Base-by-base conservation (phyloP, 768 basidiomycete species). In the Calocera viscosa region DNA sequence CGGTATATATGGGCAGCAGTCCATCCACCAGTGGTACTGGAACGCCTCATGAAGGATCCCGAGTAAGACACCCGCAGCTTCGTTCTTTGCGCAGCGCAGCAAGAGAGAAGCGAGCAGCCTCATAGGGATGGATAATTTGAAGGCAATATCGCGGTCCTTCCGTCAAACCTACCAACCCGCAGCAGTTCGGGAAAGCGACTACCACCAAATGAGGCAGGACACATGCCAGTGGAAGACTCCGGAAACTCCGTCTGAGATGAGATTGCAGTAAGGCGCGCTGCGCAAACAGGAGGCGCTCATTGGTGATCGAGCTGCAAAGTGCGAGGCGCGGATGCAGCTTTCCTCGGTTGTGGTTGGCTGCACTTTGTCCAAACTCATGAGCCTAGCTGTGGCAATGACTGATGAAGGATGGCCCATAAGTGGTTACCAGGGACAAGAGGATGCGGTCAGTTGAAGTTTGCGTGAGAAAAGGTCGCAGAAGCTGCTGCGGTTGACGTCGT, bases 401-500 rank as follows among this genome's bases (percentile, higher is more conserved):
- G 43, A 47, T 47, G 24, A 47, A 7, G 7, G 43, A 47, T 47
- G 24, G 8, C 43, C 43, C 43, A 38, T 38, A 5, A 14, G 14
- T 38, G 14, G 35, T 38, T 38, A 14, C 35, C 35, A 38, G 35
- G 35, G 35, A 38, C 35, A 38, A 14, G 35, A 38, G 35, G 14
- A 38, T 38, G 35, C 14, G 35, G 35, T 14, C 35, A 14, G 35
- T 38, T 5, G 35, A 38, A 38, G 35, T 38, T 38, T 38, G 35
- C 14, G 35, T 14, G 35, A 14, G 43, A 19, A 7, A 19, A 47
- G 24, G 53, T 30, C 26, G 26, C 26, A 32, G 53, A 60, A 22
- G 26, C 22, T 60, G 53, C 53, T 60, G 53, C 53, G 53, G 53
- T 60, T 60, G 43, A 47, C 53, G 30, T 40, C 39, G 39, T 14